These are phyloP conservation scores for Hymenoscyphus infarciens DNA, from an alignment of 2,329 filamentous ascomycete species.

Conservation along the genomic window DNA sequence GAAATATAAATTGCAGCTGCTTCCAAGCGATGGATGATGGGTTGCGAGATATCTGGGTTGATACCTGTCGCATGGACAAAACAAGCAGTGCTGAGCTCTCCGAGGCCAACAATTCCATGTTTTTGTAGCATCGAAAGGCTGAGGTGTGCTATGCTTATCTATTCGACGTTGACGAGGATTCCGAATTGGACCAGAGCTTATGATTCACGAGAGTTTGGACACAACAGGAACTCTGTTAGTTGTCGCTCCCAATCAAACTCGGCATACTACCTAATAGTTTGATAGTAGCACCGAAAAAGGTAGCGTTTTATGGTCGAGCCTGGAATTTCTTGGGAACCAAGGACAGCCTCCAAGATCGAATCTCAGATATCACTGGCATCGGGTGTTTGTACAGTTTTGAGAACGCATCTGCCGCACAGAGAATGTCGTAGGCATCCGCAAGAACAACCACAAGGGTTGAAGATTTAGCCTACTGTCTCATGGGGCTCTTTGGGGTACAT, in stretches of 20 bases:
- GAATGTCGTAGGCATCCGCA: constrained; percentile 38
- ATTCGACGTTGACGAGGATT: constrained; percentile 3
- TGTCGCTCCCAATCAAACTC: neutral
- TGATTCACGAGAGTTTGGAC: constrained; percentile 13
- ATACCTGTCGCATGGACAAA: constrained; percentile 24
- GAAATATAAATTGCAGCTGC: constrained; percentile 5
- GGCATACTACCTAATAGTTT: neutral
- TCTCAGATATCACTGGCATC: constrained; percentile 3
- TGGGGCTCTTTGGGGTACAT: constrained; percentile 34
- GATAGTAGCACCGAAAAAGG: constrained; percentile 5
- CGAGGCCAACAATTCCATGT: constrained; percentile 25
- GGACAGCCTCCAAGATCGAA: neutral
- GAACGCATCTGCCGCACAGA: constrained; percentile 33
- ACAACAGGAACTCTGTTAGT: constrained; percentile 7
- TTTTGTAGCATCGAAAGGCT: constrained; percentile 19
- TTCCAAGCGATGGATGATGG: neutral
- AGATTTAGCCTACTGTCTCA: constrained; percentile 36
- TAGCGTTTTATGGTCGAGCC: constrained; percentile 11
- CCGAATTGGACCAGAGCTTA: constrained; percentile 1
- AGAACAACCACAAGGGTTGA: constrained; percentile 32
- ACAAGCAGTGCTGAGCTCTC: constrained; percentile 18
- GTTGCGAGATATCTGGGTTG: constrained; percentile 4
- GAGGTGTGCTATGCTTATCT: constrained; percentile 20
- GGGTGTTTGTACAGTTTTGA: constrained; percentile 6
- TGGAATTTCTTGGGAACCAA: constrained; percentile 4